Conservation (phyloP, 75 land plant species). For the Sequoia sempervirens region DNA sequence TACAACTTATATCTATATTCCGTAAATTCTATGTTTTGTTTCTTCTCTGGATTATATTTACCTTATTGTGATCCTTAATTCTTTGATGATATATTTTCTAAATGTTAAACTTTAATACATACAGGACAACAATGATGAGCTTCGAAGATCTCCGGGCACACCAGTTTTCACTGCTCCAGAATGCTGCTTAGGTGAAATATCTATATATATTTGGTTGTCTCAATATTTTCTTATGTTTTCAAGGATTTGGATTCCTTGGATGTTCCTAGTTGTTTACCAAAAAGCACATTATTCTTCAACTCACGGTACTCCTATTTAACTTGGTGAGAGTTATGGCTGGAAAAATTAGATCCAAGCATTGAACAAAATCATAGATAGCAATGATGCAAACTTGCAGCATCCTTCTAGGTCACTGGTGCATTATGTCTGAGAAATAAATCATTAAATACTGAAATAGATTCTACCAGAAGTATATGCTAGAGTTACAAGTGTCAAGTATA, state of each 20-base stretch:
- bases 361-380: neutral
- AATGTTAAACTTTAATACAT: neutral
- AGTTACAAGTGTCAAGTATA: neutral
- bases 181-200: conserved; percentile 64
- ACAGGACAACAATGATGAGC: conserved; percentile 85
- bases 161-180: conserved; percentile 98
- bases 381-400: neutral
- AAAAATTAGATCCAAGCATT: neutral
- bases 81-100: neutral
- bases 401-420: neutral
- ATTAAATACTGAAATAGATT: neutral
- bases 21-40: neutral
- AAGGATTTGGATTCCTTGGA: neutral
- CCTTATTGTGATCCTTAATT: neutral
- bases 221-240: neutral
- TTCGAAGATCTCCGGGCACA: conserved; percentile 95
- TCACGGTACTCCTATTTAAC: neutral
- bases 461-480: neutral
- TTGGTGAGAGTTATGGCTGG: neutral
- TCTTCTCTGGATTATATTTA: neutral
- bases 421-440: neutral
- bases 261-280: neutral
- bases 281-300: neutral
- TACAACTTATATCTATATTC: neutral
- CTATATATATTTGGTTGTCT: neutral